These are phyloP conservation scores for Adansonia rubrostipa DNA, from an alignment of 441 rosid genomes.

Conservation along the genomic window DNA sequence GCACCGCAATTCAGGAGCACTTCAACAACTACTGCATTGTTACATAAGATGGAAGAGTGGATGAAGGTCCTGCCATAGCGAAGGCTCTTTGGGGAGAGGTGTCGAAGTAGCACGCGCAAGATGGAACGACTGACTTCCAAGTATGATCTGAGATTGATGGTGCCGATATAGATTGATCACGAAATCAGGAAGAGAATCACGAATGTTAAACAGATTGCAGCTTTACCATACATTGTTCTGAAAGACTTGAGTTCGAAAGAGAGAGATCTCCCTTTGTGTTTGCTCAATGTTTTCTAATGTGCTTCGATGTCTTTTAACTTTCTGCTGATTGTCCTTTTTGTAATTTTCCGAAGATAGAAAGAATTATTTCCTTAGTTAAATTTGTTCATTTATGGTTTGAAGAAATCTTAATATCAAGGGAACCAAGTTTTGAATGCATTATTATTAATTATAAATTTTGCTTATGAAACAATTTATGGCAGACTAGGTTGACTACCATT, in stretches of 20 bases:
- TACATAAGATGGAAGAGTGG: constrained; percentile 49
- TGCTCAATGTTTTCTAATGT: too few species aligned
- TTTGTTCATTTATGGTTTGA: too few species aligned
- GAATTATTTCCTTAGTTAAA: not conserved
- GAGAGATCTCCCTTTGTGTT: not conserved
- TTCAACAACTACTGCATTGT: constrained; percentile 40
- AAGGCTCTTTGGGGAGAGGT: constrained; percentile 28
- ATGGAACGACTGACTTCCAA: constrained; percentile 45
- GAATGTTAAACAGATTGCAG: constrained; percentile 50
- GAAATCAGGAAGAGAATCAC: constrained; percentile 58
- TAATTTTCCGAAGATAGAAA: not conserved
- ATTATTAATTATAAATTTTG: not conserved
- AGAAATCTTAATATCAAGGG: too few species aligned
- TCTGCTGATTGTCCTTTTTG: not conserved
- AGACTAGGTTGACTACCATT: too few species aligned
- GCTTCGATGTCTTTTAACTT: not conserved
- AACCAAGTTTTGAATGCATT: too few species aligned
- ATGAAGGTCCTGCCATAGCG: constrained; percentile 45
- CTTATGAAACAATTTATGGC: not conserved
- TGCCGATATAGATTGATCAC: constrained; percentile 68
- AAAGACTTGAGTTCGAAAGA: not conserved
- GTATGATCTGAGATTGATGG: constrained; percentile 64
- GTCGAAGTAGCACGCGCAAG: constrained; percentile 36
- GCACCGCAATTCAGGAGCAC: constrained; percentile 37
- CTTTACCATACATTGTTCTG: constrained; percentile 58